Evolutionary conservation across 768 basidiomycete species (phyloP).

Genomic region (Scleroderma bovista): DNA sequence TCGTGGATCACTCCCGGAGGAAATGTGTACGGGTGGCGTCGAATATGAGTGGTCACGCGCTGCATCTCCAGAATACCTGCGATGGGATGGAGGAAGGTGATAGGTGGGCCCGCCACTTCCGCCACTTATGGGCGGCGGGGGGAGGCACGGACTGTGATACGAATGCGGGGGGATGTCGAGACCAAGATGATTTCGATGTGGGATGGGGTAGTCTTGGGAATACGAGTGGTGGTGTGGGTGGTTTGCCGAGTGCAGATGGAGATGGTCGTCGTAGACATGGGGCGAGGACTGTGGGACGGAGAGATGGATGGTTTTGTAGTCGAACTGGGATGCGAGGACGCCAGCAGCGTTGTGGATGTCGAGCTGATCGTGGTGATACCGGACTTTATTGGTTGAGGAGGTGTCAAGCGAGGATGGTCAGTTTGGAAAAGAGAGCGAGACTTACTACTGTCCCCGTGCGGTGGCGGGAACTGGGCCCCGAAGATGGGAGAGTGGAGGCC

Average conservation of each 20-base stretch:
- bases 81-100: slow-evolving; percentile 18
- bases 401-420: slow-evolving; percentile 31
- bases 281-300: slow-evolving; percentile 36
- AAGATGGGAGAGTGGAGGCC: slow-evolving; percentile 71
- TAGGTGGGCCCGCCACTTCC: slow-evolving; percentile 12
- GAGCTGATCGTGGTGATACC: slow-evolving; percentile 45
- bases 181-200: slow-evolving; percentile 42
- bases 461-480: slow-evolving; percentile 40
- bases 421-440: slow-evolving; percentile 41
- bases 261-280: slow-evolving; percentile 42
- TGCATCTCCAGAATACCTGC: slow-evolving; percentile 32
- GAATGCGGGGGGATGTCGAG: slow-evolving; percentile 40
- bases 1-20: slow-evolving; percentile 22
- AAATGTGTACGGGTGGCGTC: slow-evolving; percentile 20
- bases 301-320: slow-evolving; percentile 38
- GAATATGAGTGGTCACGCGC: slow-evolving; percentile 35
- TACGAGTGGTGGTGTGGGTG: slow-evolving; percentile 33
- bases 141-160: slow-evolving; percentile 38
- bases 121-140: slow-evolving; percentile 25
- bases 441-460: slow-evolving; percentile 47
- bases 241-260: slow-evolving; percentile 38
- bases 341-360: slow-evolving; percentile 44
- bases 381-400: slow-evolving; percentile 59
- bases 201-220: slow-evolving; percentile 36
- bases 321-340: slow-evolving; percentile 48